Conservation (phyloP, 2,329 filamentous ascomycete genomes). For the Thielaviopsis musarum region DNA sequence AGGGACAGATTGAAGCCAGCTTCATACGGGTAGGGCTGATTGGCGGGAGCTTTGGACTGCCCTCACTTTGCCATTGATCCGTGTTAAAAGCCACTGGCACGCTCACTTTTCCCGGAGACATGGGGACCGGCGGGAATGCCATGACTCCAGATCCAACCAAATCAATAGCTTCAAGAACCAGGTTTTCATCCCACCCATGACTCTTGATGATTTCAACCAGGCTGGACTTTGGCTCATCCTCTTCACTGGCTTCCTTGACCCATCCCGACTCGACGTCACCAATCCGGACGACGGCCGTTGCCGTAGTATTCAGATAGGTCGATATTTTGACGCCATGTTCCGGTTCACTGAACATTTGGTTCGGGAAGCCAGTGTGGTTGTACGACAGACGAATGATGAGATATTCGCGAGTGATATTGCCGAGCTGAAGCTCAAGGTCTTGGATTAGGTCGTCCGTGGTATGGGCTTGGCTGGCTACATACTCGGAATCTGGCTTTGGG, state of each 20-base stretch:
- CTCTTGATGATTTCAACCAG: slow-evolving; percentile 8
- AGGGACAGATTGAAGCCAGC: slow-evolving; percentile 9
- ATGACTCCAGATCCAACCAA: slow-evolving; percentile 6
- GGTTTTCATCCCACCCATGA: slow-evolving; percentile 9
- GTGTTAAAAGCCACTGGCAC: neutral
- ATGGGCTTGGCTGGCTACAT: neutral
- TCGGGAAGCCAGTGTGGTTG: slow-evolving; percentile 37
- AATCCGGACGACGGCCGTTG: slow-evolving; percentile 31
- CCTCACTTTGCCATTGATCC: neutral
- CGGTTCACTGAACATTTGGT: slow-evolving; percentile 2
- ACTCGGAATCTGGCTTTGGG: neutral
- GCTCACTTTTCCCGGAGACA: neutral
- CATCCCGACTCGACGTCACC: slow-evolving; percentile 32
- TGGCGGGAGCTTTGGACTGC: slow-evolving; percentile 6
- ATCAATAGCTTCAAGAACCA: slow-evolving; percentile 5
- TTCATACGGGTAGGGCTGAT: slow-evolving; percentile 8
- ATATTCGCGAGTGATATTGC: slow-evolving; percentile 30
- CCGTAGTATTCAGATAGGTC: slow-evolving; percentile 36
- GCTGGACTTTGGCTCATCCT: slow-evolving; percentile 25
- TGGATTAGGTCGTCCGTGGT: slow-evolving; percentile 38
- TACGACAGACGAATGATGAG: slow-evolving; percentile 36
- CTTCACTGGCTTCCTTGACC: slow-evolving; percentile 20
- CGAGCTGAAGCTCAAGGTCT: slow-evolving; percentile 40
- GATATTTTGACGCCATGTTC: slow-evolving; percentile 5
- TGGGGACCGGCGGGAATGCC: neutral